phyloP scores from a whole-genome alignment of 2,329 filamentous ascomycete species.

The Graphilbum ipis-grandicollis region DNA sequence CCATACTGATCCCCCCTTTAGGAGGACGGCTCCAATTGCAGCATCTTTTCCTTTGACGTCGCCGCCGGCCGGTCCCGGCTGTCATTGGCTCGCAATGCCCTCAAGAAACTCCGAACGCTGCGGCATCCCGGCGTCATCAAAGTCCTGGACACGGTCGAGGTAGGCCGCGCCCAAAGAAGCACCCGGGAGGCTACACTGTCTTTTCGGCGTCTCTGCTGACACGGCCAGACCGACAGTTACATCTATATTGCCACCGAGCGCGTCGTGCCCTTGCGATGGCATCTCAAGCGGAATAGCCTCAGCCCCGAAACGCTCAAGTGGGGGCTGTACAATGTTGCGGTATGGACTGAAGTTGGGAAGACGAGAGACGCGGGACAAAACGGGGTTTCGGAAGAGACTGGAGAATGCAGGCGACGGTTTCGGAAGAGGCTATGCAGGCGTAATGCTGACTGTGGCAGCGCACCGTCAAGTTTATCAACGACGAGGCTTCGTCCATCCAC shows the following conservation, averaged over 20 bases:
- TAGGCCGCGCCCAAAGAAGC: no score
- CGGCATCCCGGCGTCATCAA: conserved; percentile 90
- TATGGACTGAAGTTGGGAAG: no score
- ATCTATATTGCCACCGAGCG: conserved; percentile 95
- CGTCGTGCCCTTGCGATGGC: conserved; percentile 73
- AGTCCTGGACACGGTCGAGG: conserved; percentile 86
- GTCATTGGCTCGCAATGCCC: conserved; percentile 78
- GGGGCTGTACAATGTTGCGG: conserved; percentile 76
- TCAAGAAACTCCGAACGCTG: conserved; percentile 83
- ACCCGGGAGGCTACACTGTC: no score
- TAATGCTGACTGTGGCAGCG: conserved; percentile 30
- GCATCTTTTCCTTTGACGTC: conserved; percentile 92
- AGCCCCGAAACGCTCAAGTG: conserved; percentile 91
- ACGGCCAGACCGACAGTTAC: conserved; percentile 63
- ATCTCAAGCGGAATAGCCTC: conserved; percentile 72
- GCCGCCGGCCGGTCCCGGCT: conserved; percentile 62
- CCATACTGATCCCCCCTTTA: no score
- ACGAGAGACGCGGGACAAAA: no score
- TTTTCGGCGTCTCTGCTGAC: no score
- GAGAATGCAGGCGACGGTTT: no score
- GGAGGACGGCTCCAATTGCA: conserved; percentile 90
- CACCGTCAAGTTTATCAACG: conserved; percentile 91
- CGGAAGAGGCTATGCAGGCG: neutral
- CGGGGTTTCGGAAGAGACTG: no score
- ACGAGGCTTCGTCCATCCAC: conserved; percentile 81